Percentiles rank a stretch among this genome's conserved stretches.
Evolutionary conservation across 2,329 filamentous ascomycete genomes (phyloP).

Genomic region (Cercospora berteroae): DNA sequence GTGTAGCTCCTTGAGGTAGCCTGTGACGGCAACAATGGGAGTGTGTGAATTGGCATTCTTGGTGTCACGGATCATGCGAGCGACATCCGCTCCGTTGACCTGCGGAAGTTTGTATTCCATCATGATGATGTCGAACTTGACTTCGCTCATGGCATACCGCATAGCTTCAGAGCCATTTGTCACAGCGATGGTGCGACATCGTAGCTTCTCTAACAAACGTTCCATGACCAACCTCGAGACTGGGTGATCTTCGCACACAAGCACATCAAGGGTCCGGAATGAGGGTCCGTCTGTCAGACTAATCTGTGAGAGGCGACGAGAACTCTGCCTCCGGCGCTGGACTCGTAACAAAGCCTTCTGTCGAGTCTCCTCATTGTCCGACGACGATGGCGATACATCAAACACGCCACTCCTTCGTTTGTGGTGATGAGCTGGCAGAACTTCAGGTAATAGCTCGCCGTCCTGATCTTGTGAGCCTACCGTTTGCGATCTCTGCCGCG

Average conservation of each 20-base stretch:
- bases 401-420: conserved; percentile 93
- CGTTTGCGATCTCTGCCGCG: conserved; percentile 80
- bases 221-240: conserved; percentile 99
- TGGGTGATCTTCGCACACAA: conserved; percentile 97
- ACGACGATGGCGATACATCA: conserved; percentile 94
- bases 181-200: conserved; percentile 90
- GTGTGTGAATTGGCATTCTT: conserved; percentile 93
- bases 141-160: conserved; percentile 90
- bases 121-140: conserved; percentile 98
- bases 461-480: conserved; percentile 79
- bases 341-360: conserved; percentile 88
- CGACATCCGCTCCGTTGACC: conserved; percentile 91
- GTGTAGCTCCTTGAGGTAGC: conserved; percentile 95
- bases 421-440: conserved; percentile 64
- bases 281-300: conserved; percentile 78
- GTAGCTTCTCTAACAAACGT: conserved; percentile 88
- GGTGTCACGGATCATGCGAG: conserved; percentile 95
- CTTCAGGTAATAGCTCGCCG: conserved; percentile 69
- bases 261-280: conserved; percentile 86
- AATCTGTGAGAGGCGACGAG: conserved; percentile 88
- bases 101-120: conserved; percentile 95
- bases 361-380: conserved; percentile 92
- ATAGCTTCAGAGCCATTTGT: conserved; percentile 88
- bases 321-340: conserved; percentile 90
- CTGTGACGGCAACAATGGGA: conserved; percentile 93